Percentiles rank a stretch among this genome's conserved stretches.
These are phyloP conservation scores for Pulicaria dysenterica DNA, from an alignment of 129 eudicot species.

Conservation along the genomic window DNA sequence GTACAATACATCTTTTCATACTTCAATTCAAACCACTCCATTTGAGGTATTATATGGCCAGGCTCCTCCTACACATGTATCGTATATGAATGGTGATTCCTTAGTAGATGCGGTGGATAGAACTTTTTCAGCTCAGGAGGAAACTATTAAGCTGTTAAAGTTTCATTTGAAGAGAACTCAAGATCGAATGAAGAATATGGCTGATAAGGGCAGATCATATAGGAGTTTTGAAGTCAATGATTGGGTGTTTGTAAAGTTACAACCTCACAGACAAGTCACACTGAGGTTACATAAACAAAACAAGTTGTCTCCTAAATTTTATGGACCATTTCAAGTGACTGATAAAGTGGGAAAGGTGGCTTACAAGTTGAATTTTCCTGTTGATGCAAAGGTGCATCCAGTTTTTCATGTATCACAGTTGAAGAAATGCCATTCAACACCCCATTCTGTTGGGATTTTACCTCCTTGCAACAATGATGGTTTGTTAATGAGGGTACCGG, in stretches of 20 bases:
- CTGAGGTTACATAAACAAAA: too few species aligned
- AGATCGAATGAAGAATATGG: not conserved
- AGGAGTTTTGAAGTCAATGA: not conserved
- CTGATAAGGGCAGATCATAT: not conserved
- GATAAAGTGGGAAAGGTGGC: too few species aligned
- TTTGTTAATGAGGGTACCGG: too few species aligned
- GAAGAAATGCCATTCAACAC: too few species aligned
- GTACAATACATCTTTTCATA: not conserved
- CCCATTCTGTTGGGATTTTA: too few species aligned
- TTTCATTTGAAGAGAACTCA: not conserved
- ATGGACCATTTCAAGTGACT: too few species aligned
- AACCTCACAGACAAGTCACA: too few species aligned
- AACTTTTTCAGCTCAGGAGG: not conserved
- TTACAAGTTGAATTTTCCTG: too few species aligned
- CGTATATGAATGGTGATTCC: not conserved
- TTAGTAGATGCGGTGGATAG: not conserved
- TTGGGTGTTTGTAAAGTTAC: not conserved
- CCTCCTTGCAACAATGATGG: too few species aligned
- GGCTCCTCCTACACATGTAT: not conserved
- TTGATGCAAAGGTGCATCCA: too few species aligned
- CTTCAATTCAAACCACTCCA: not conserved
- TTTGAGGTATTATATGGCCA: not conserved
- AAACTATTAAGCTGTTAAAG: not conserved
- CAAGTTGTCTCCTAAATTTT: too few species aligned
- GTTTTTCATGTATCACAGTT: too few species aligned